Evolutionary conservation across 2,329 filamentous ascomycete genomes (phyloP), one percentile per base, ranked within the genome.

Genomic region (Neurospora sp.): DNA sequence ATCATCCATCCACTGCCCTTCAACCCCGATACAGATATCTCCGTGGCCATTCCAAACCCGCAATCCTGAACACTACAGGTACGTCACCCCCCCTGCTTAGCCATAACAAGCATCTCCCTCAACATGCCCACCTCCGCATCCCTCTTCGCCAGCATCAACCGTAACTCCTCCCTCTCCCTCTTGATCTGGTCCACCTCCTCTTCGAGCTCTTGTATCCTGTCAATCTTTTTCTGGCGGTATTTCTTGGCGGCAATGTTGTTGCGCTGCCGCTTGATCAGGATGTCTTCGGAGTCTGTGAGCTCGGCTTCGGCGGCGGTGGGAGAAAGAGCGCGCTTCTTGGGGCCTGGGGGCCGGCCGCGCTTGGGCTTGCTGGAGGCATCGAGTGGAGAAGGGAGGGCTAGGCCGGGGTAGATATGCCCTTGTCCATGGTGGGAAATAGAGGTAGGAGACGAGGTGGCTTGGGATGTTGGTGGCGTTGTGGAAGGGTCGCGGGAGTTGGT

Each of bases 181-280:
- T 82, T 82, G 71, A 87, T 82, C 67, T 82, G 79, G 67, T 83
- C 83, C 67, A 90, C 79, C 39, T 83, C 83, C 4, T 80, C 77
- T 76, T 90, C 87, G 19, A 90, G 81, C 72, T 84, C 83, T 67
- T 79, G 75, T 75, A 89, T 85, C 67, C 87, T 85, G 74, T 90
- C 87, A 38, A 89, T 80, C 72, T 87, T 86, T 75, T 88, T 88
- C 75, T 90, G 87, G 23, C 88, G 85, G 77, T 89, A 90, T 67
- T 86, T 85, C 57, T 86, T 83, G 46, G 88, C 88, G 8, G 88
- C 88, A 69, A 88, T 81, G 40, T 86, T 89, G 79, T 90, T 90
- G 72, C 85, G 84, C 71, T 84, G 83, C 28, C 88, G 86, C 78
- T 89, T 89, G 68, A 77, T 69, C 1, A 78, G 17, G 8, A 77